phyloP scores from a whole-genome alignment of 371 early-diverging fungal genomes.

The Zopfochytrium polystomum region DNA sequence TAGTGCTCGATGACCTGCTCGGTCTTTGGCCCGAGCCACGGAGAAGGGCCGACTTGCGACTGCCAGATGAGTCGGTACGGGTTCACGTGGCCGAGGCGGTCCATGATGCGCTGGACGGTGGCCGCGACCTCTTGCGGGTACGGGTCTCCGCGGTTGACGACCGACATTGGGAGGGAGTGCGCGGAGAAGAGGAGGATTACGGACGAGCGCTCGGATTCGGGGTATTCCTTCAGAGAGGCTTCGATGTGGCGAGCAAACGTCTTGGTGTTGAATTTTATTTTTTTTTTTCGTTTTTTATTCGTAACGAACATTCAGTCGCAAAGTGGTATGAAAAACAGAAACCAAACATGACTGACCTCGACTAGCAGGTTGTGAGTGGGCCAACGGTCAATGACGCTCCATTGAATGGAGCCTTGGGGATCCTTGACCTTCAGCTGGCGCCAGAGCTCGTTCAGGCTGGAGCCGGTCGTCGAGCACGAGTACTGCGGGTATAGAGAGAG shows the following conservation, averaged over 20 bases:
- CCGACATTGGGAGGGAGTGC: constrained; percentile 91
- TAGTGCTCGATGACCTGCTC: constrained; percentile 72
- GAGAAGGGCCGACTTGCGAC: constrained; percentile 89
- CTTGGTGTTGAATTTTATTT: no score
- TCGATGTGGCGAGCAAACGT: constrained; percentile 77
- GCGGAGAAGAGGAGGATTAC: constrained; percentile 91
- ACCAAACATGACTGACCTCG: no score
- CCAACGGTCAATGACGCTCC: constrained; percentile 95
- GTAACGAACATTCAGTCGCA: no score
- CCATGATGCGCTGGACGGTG: constrained; percentile 82
- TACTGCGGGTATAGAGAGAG: constrained; percentile 96
- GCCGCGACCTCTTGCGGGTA: constrained; percentile 92
- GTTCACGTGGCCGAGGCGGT: constrained; percentile 63
- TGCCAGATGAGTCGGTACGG: constrained; percentile 95
- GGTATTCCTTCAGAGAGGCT: constrained; percentile 63
- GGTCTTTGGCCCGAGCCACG: constrained; percentile 93
- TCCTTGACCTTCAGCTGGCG: constrained; percentile 61
- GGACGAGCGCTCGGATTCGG: constrained; percentile 59
- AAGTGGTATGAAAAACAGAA: no score
- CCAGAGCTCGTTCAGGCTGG: constrained; percentile 85
- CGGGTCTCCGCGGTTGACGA: constrained; percentile 83
- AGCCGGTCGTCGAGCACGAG: constrained; percentile 93
- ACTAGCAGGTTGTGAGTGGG: constrained; percentile 83
- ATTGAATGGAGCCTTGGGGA: constrained; percentile 63
- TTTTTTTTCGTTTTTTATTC: no score